Conservation (phyloP, 2,329 filamentous ascomycete genomes). For the Paecilomyces fulvus region DNA sequence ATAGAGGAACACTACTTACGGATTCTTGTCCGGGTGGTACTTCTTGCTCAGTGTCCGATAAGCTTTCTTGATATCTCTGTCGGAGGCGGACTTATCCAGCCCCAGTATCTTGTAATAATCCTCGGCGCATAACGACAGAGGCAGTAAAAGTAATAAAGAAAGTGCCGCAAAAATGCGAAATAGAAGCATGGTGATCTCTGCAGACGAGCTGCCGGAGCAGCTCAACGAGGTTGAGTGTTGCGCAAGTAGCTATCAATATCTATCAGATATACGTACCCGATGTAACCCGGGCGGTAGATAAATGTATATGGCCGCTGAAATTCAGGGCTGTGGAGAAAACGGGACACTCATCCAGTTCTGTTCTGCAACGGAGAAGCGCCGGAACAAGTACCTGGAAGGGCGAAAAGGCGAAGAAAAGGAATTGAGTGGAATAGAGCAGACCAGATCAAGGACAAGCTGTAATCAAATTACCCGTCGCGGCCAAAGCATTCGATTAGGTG, state of each 20-base stretch:
- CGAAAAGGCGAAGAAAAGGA: background rate
- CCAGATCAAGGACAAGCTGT: background rate
- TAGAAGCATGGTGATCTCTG: slow-evolving; percentile 24
- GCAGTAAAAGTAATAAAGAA: slow-evolving; percentile 27
- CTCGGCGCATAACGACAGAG: slow-evolving; percentile 33
- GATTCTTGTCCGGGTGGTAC: slow-evolving; percentile 96
- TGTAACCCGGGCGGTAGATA: background rate
- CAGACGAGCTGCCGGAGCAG: slow-evolving; percentile 10
- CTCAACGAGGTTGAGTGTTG: slow-evolving; percentile 1
- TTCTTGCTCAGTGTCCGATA: slow-evolving; percentile 91
- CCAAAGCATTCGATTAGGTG: slow-evolving; percentile 14
- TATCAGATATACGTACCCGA: background rate
- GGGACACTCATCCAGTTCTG: background rate
- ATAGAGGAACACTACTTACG: slow-evolving; percentile 48
- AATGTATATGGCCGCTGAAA: background rate
- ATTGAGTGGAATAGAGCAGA: background rate
- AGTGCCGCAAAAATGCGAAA: slow-evolving; percentile 23
- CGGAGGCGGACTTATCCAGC: slow-evolving; percentile 67
- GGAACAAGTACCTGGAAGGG: background rate
- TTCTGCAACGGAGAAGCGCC: background rate
- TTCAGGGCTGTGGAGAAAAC: background rate
- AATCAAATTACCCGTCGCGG: background rate
- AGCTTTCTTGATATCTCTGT: slow-evolving; percentile 85
- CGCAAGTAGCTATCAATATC: background rate
- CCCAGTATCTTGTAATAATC: slow-evolving; percentile 63